Conservation (phyloP, 2,329 filamentous ascomycete genomes). For the Dothistroma septosporum region DNA sequence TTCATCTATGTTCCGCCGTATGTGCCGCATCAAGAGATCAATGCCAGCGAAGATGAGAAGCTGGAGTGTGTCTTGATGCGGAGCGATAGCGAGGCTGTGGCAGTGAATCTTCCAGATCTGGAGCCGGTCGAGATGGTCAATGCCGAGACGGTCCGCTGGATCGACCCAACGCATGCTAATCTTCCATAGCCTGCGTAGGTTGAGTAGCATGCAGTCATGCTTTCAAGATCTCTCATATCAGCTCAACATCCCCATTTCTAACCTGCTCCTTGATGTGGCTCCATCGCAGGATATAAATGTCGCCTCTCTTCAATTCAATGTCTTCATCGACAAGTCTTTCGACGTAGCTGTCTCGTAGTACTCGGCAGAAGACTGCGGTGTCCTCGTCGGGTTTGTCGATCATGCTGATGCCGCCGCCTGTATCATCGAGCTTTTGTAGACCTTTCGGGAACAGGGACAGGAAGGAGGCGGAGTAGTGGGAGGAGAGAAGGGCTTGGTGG, state of each 20-base stretch:
- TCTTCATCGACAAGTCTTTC: slow-evolving; percentile 51
- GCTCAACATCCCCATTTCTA: slow-evolving; percentile 69
- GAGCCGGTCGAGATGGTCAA: slow-evolving; percentile 39
- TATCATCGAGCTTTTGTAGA: slow-evolving; percentile 84
- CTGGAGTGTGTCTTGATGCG: slow-evolving; percentile 44
- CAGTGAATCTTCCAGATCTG: slow-evolving; percentile 43
- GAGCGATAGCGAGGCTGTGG: slow-evolving; percentile 44
- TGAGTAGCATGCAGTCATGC: too few species aligned
- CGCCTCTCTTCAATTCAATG: slow-evolving; percentile 46
- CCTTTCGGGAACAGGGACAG: slow-evolving; percentile 73
- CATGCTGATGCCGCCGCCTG: slow-evolving; percentile 85
- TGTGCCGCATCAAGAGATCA: slow-evolving; percentile 46
- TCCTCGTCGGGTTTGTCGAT: slow-evolving; percentile 81
- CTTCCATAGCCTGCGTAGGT: not conserved
- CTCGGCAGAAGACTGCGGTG: slow-evolving; percentile 76
- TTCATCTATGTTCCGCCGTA: slow-evolving; percentile 46
- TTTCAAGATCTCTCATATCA: slow-evolving; percentile 38
- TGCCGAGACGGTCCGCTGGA: slow-evolving; percentile 44
- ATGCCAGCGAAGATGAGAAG: slow-evolving; percentile 40
- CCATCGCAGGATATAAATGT: slow-evolving; percentile 57
- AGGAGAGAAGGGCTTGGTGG: slow-evolving; percentile 78
- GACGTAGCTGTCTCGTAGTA: slow-evolving; percentile 60
- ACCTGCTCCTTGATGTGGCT: slow-evolving; percentile 60
- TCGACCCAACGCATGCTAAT: slow-evolving; percentile 42
- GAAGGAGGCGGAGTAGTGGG: slow-evolving; percentile 83